A percentile compares a stretch with the other conserved stretches of the same genome.
These are phyloP conservation scores for Avena insularis DNA, from an alignment of 176 grass and related monocot species.

Conservation along the genomic window DNA sequence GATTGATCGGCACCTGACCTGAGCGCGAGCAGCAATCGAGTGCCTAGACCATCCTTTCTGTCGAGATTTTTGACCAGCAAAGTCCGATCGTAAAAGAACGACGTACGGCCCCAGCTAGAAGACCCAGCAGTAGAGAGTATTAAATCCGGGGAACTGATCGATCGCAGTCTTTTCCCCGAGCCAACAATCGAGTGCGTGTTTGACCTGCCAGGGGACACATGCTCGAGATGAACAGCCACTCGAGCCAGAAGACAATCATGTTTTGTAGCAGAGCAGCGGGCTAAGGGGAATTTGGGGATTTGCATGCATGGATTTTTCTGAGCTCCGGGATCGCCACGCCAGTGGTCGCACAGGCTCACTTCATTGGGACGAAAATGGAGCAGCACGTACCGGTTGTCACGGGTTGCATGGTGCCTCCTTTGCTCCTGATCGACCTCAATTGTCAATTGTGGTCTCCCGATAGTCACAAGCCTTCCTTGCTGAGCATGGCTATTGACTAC, in stretches of 20 bases:
- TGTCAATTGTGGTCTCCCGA: too few relatives aligned
- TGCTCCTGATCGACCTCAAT: too few relatives aligned
- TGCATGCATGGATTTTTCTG: too few relatives aligned
- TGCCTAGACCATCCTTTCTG: conserved; percentile 3
- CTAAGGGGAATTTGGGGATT: neutral
- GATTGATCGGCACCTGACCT: neutral
- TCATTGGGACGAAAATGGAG: neutral
- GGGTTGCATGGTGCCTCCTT: too few relatives aligned
- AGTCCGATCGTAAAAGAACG: neutral
- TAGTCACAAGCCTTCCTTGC: too few relatives aligned
- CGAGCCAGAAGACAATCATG: neutral
- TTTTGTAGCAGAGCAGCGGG: neutral
- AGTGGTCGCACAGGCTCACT: neutral
- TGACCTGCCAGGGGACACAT: neutral
- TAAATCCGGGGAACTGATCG: neutral
- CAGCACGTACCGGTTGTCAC: too few relatives aligned
- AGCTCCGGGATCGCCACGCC: too few relatives aligned
- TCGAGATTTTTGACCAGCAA: neutral
- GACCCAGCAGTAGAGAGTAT: too few relatives aligned
- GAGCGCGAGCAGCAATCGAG: neutral
- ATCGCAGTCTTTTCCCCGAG: neutral
- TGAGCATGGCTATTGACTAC: too few relatives aligned
- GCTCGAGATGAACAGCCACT: neutral
- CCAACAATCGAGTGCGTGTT: neutral
- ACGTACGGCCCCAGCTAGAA: too few relatives aligned